Evolutionary conservation across 768 basidiomycete genomes (phyloP).

Genomic region (Rhodotorula graminis): DNA sequence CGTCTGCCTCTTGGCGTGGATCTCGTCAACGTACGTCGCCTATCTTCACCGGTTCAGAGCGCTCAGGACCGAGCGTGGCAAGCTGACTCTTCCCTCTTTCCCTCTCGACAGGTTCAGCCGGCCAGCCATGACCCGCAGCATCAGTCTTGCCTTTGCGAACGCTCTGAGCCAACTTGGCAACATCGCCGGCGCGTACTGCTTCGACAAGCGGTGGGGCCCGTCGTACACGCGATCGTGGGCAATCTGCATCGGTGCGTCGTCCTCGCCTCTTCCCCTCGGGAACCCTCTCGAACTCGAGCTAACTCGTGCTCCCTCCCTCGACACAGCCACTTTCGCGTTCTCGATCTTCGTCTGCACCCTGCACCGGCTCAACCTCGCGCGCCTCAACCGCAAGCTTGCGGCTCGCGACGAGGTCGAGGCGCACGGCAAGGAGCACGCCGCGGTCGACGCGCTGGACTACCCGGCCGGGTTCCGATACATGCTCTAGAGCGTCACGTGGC

Average conservation of each 20-base stretch:
- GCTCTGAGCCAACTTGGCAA: conserved; percentile 59
- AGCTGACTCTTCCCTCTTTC: background rate
- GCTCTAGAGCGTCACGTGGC: background rate
- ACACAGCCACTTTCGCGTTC: conserved; percentile 50
- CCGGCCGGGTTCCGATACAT: conserved; percentile 35
- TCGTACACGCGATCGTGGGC: conserved; percentile 54
- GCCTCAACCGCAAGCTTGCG: conserved; percentile 47
- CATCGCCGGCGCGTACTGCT: conserved; percentile 56
- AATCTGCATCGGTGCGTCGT: conserved; percentile 56
- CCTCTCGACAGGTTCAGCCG: conserved; percentile 55
- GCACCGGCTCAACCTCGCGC: conserved; percentile 43
- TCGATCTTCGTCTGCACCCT: conserved; percentile 52
- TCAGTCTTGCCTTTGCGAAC: conserved; percentile 61
- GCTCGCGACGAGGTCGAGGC: conserved; percentile 41
- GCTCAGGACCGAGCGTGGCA: too few relatives aligned
- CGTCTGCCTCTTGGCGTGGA: conserved; percentile 54
- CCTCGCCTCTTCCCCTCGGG: conserved; percentile 43
- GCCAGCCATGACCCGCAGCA: conserved; percentile 80
- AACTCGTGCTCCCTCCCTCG: too few relatives aligned
- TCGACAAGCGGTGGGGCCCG: conserved; percentile 47
- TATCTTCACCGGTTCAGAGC: too few relatives aligned
- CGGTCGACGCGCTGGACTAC: background rate
- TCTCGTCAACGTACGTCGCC: conserved; percentile 57
- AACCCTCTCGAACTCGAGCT: too few relatives aligned
- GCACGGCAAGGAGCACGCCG: background rate